A percentile compares a stretch with the other conserved stretches of the same genome.
These are phyloP conservation scores for Begonia fuchsioides DNA, from an alignment of 306 rosid genomes.

Conservation along the genomic window DNA sequence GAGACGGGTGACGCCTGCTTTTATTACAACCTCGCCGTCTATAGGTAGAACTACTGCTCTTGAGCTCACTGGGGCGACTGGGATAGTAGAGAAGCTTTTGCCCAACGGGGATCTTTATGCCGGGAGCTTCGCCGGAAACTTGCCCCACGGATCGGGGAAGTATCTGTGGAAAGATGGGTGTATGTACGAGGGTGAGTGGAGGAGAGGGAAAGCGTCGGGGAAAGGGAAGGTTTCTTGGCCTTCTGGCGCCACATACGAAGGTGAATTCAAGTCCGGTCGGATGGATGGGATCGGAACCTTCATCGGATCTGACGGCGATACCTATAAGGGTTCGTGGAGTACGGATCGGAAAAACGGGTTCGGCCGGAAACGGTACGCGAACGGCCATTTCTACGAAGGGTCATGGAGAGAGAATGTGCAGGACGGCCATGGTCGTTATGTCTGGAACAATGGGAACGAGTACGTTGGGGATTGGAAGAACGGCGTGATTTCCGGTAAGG, in stretches of 20 bases:
- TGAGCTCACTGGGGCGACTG: not conserved
- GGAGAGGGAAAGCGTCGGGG: conserved; percentile 73
- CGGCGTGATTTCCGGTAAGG: conserved; percentile 66
- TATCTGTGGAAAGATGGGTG: conserved; percentile 86
- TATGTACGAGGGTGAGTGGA: conserved; percentile 91
- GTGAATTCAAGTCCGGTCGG: conserved; percentile 74
- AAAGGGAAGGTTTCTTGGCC: conserved; percentile 94
- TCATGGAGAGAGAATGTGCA: conserved; percentile 61
- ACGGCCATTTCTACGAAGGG: conserved; percentile 80
- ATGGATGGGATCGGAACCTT: conserved; percentile 80
- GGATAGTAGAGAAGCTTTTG: conserved; percentile 20
- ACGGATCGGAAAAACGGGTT: conserved; percentile 65
- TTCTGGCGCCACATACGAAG: conserved; percentile 81
- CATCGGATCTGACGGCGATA: conserved; percentile 70
- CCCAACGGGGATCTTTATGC: conserved; percentile 81
- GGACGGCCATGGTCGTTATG: conserved; percentile 76
- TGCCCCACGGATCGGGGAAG: conserved; percentile 82
- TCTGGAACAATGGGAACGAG: conserved; percentile 81
- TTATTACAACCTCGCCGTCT: conserved; percentile 13
- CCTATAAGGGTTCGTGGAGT: conserved; percentile 70
- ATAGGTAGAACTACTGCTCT: not conserved
- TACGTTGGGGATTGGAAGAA: conserved; percentile 76
- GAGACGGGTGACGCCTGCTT: conserved; percentile 55
- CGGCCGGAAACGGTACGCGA: conserved; percentile 61
- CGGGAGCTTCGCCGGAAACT: conserved; percentile 51